These are phyloP conservation scores for Phytophthora foliorum DNA, from an alignment of 352 stramenopile species.

Conservation along the genomic window DNA sequence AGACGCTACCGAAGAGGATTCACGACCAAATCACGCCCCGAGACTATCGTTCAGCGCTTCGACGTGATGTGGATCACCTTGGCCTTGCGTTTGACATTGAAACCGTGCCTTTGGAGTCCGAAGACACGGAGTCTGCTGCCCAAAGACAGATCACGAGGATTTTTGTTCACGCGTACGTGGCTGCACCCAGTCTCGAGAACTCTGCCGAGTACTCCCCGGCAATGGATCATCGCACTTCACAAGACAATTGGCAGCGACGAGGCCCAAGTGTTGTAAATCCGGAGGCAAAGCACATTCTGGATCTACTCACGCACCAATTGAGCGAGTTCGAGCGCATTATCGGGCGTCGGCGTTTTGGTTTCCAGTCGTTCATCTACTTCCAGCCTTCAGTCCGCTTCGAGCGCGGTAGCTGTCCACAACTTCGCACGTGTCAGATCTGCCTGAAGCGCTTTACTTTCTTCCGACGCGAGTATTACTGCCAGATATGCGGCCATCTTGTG, in stretches of 20 bases:
- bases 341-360: constrained; percentile 64
- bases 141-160: constrained; percentile 46
- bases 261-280: constrained; percentile 45
- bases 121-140: constrained; percentile 32
- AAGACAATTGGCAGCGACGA: constrained; percentile 20
- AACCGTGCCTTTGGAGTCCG: constrained; percentile 17
- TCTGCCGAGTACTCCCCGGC: constrained; percentile 9
- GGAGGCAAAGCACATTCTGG: constrained; percentile 60
- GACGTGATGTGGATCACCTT: constrained; percentile 65
- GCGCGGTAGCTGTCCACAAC: neutral
- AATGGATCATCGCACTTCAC: constrained; percentile 10
- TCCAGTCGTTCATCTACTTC: constrained; percentile 71
- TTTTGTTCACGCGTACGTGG: constrained; percentile 62
- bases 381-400: constrained; percentile 12
- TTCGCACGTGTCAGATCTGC: constrained; percentile 47
- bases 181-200: constrained; percentile 22
- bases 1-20: constrained; percentile 64
- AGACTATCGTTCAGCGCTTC: constrained; percentile 54
- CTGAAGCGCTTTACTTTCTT: constrained; percentile 51
- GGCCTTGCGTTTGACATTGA: constrained; percentile 64
- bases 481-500: constrained; percentile 57
- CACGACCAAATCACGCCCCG: constrained; percentile 62
- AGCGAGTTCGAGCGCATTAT: constrained; percentile 65
- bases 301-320: constrained; percentile 55
- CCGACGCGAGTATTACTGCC: constrained; percentile 56